phyloP scores from a whole-genome alignment of 2,329 filamentous ascomycete species.

The Trichoderma koningii region DNA sequence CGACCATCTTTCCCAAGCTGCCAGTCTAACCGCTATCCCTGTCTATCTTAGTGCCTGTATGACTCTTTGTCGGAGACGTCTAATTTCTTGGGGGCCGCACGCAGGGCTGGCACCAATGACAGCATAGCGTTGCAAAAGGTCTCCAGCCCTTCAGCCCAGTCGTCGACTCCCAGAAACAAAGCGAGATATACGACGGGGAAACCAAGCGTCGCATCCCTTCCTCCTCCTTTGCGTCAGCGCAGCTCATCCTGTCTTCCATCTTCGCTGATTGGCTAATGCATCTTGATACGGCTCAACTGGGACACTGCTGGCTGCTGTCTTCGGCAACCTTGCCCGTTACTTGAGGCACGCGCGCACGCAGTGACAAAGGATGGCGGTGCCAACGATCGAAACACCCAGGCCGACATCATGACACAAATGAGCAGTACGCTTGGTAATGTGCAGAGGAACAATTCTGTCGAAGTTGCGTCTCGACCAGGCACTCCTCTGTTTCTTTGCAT shows the following conservation, averaged over 20 bases:
- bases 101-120: slow-evolving; percentile 15
- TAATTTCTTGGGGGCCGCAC: slow-evolving; percentile 14
- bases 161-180: not conserved
- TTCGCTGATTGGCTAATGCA: not conserved
- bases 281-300: not conserved
- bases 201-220: slow-evolving; percentile 5
- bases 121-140: slow-evolving; percentile 15
- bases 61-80: slow-evolving; percentile 16
- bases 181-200: slow-evolving; percentile 21
- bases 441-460: not conserved
- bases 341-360: not conserved
- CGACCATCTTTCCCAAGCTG: not conserved
- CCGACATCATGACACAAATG: too few species aligned
- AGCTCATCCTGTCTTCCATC: not conserved
- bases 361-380: not conserved
- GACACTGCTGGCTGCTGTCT: not conserved
- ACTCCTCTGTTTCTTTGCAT: not conserved
- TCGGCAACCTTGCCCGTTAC: not conserved
- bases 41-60: slow-evolving; percentile 6
- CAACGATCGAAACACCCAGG: too few species aligned
- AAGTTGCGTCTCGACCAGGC: not conserved
- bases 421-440: not conserved
- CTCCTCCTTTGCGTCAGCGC: not conserved
- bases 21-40: slow-evolving; percentile 6
- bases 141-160: slow-evolving; percentile 11